A percentile compares a stretch with the other conserved stretches of the same genome.
Conservation (phyloP, 2,329 filamentous ascomycete species). For the Fusarium pseudocircinatum region DNA sequence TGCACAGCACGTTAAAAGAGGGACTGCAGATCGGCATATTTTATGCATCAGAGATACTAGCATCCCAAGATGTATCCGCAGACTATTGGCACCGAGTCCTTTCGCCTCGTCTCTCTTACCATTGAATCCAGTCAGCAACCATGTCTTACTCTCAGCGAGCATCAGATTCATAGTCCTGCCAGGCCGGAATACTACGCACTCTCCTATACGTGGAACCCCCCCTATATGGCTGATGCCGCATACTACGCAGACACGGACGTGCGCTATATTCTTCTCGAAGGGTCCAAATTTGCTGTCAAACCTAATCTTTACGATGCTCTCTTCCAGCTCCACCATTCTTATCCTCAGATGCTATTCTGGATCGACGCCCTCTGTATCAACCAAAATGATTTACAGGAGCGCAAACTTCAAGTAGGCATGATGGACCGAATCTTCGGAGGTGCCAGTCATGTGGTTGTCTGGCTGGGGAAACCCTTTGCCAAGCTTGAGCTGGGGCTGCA, state of each 20-base stretch:
- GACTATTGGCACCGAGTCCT: neutral
- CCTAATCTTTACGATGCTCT: neutral
- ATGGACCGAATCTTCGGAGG: neutral
- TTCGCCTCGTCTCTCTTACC: neutral
- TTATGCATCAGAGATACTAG: accelerated
- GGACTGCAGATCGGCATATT: accelerated
- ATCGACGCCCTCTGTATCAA: neutral
- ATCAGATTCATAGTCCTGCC: neutral
- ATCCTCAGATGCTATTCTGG: neutral
- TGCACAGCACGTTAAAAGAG: neutral
- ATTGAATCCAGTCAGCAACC: neutral
- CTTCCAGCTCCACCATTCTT: neutral
- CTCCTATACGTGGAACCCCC: neutral
- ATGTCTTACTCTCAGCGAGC: neutral
- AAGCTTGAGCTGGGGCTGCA: neutral
- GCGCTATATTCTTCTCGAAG: neutral
- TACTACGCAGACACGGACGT: neutral
- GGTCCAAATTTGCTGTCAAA: neutral
- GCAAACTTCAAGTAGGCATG: neutral
- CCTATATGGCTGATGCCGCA: neutral
- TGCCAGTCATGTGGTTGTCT: neutral
- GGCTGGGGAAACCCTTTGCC: neutral
- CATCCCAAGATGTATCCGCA: neutral
- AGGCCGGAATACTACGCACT: neutral
- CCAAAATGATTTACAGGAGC: neutral